Evolutionary conservation across 768 basidiomycete species (phyloP), one percentile per base, ranked within the genome.

Genomic region (Cystofilobasidium capitatum): DNA sequence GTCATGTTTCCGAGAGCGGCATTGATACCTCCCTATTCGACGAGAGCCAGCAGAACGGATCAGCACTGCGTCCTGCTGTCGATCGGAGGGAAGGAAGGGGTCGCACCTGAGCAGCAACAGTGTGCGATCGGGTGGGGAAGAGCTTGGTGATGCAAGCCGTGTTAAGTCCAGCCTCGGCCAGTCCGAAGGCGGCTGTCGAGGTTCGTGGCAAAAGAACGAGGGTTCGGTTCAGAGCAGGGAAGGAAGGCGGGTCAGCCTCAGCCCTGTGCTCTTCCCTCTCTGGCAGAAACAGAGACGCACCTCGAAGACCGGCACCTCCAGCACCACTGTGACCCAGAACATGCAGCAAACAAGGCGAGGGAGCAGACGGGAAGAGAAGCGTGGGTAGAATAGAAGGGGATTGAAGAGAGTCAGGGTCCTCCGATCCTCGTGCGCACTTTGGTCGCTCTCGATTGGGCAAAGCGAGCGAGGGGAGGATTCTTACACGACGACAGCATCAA

Each of bases 1-100:
- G 92, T 96, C 92, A 98, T 93, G 80, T 97, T 96, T 86, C 92
- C 92, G 62, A 96, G 84, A 63, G 92, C 92, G 73, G 92, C 96
- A 80, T 99, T 99, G 78, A 99, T 92, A 77, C 96, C 96, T 73
- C 96, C 96, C 87, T 69, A 57, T 47, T 10, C 22, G 24, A 20
- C 13, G 45, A 22, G 8, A 20, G 20, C n/a, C 14, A 44, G 58
- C n/a, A 61, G 20, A 36, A 14, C 42, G 3, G 29, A 31, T 26
- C 26, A 64, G 45, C 45, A 42, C 10, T 10, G 40, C 40, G 10
- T 42, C 40, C 10, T 51, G 49, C 49, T 26, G 49, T 9, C 26
- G 13, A 24, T 26, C 7, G 49, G 20, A 16, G 14, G 24, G n/a
- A 12, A 10, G 35, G 36, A n/a, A 31, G 24, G 36, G 14, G 24